A percentile compares a stretch with the other conserved stretches of the same genome.
phyloP scores from a whole-genome alignment of 208 protist genomes.

The Crithidia thermophila region DNA sequence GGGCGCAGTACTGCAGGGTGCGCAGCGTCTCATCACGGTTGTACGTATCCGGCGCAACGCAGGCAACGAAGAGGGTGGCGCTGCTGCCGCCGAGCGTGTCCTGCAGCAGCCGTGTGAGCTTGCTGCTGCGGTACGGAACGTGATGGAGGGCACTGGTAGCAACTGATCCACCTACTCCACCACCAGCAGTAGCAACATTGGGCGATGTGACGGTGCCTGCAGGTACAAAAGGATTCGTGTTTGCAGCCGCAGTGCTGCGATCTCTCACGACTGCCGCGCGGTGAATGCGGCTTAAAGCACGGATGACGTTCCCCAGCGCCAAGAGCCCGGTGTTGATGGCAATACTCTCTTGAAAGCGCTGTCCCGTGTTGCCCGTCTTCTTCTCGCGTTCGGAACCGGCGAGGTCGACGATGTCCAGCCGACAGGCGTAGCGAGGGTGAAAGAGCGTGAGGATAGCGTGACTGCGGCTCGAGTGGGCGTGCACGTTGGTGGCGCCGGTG shows the following conservation, averaged over 20 bases:
- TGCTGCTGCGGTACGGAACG: slow-evolving; percentile 90
- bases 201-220: no score
- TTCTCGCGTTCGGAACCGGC: slow-evolving; percentile 89
- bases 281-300: slow-evolving; percentile 72
- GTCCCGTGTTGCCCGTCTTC: slow-evolving; percentile 76
- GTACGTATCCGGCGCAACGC: slow-evolving; percentile 69
- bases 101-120: slow-evolving; percentile 90
- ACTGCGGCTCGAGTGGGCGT: slow-evolving; percentile 83
- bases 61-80: slow-evolving; percentile 88
- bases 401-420: slow-evolving; percentile 95
- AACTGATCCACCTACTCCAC: not conserved
- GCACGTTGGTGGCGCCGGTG: slow-evolving; percentile 92
- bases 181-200: not conserved
- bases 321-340: slow-evolving; percentile 93
- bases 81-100: slow-evolving; percentile 91
- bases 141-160: slow-evolving; percentile 27
- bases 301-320: slow-evolving; percentile 95
- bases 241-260: not conserved
- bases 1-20: slow-evolving; percentile 93
- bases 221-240: not conserved
- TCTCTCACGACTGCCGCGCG: not conserved
- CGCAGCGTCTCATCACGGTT: slow-evolving; percentile 89
- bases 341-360: slow-evolving; percentile 93
- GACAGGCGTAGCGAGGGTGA: slow-evolving; percentile 54
- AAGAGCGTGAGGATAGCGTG: slow-evolving; percentile 95